Base-by-base conservation (phyloP, 495 filamentous ascomycete species). In the Apodospora peruviana region DNA sequence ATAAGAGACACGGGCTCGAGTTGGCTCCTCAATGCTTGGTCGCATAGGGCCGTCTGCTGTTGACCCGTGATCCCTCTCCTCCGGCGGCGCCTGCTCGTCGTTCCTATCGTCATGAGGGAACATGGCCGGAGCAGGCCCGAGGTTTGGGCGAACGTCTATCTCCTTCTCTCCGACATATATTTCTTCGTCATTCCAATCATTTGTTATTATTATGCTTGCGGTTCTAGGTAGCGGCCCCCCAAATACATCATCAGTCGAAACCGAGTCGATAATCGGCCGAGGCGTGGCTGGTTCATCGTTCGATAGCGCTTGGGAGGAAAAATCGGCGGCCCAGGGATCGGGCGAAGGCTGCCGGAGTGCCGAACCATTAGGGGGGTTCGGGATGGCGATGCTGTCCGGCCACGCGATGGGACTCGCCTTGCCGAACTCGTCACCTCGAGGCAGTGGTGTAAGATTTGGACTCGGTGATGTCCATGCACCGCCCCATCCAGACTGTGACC, bases 281-380 rank as follows among this genome's bases (percentile, higher is more conserved):
- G 59, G 61, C 11, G 59, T 57, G 7, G 48, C 47, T 14, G 17
- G n/a, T 2, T 39, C 51, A n/a, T 57, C 52, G 27, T 34, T 47
- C 10, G 45, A 47, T 5, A 47, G 47, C 22, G 40, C 44, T 12
- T 39, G 50, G 4, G 58, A 42, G 14, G 64, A 61, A n/a, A 61
- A 51, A 25, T 68, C 69, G 25, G 59, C 17, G 2, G 67, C 62
- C 75, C 75, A 79, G 2, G 75, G 75, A 59, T 79, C 75, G n/a
- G 72, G 72, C 4, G 75, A 77, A n/a, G 65, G 67, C 18, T 72
- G 67, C 53, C 71, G 73, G 17, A 68, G 47, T n/a, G 60, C 29
- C 11, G 64, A 67, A 19, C 55, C 51, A 24, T 47, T 57, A 7
- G 52, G 18, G 1, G 52, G 51, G 27, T 60, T 60, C 1, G 64